phyloP scores from a whole-genome alignment of 2,329 filamentous ascomycete species.

The Penicillium expansum region DNA sequence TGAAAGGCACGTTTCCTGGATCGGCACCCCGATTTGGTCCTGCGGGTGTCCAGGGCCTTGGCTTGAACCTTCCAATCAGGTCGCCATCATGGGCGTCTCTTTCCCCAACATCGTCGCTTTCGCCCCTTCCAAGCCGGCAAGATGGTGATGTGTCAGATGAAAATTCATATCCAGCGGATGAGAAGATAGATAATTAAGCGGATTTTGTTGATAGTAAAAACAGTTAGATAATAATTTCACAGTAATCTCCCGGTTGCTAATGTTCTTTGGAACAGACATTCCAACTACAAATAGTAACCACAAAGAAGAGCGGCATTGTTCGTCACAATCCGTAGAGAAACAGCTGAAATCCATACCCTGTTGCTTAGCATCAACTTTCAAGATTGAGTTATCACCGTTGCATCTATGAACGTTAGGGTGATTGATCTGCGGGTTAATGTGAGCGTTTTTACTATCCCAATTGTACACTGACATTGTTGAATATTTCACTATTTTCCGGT shows the following conservation, averaged over 20 bases:
- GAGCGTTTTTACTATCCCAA: too few species aligned
- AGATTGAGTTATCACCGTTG: too few species aligned
- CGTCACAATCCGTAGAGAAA: too few species aligned
- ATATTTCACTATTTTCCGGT: too few species aligned
- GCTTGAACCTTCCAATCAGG: slow-evolving; percentile 31
- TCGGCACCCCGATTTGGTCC: slow-evolving; percentile 21
- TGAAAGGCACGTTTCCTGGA: slow-evolving; percentile 18
- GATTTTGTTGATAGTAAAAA: not conserved
- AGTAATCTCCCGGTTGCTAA: not conserved
- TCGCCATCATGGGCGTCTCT: slow-evolving; percentile 35
- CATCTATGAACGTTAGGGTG: too few species aligned
- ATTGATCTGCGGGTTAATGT: too few species aligned
- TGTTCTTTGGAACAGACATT: too few species aligned
- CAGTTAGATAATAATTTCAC: not conserved
- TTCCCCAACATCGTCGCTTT: slow-evolving; percentile 31
- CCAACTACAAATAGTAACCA: too few species aligned
- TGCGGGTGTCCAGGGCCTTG: slow-evolving; percentile 34
- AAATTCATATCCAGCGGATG: slow-evolving; percentile 13
- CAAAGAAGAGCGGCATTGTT: too few species aligned
- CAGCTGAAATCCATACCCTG: too few species aligned
- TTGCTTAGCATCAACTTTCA: too few species aligned
- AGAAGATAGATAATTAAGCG: slow-evolving; percentile 11
- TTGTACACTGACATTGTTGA: too few species aligned
- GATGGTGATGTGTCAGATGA: slow-evolving; percentile 20
- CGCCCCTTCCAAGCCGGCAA: slow-evolving; percentile 14